Conservation (phyloP, 495 filamentous ascomycete genomes). For the Talaromyces stipitatus region DNA sequence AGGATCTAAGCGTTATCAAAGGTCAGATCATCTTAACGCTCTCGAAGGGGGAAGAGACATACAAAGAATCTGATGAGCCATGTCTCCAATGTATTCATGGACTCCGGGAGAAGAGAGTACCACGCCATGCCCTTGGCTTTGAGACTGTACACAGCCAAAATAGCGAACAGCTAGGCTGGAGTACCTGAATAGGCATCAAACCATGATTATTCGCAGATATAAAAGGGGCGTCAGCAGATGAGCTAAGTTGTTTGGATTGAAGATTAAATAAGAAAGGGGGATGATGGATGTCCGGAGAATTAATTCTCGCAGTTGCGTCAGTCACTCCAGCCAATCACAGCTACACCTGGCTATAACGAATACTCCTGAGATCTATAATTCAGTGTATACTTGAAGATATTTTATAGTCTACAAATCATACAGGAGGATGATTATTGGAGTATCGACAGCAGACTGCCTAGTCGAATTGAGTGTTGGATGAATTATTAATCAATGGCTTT, state of each 20-base stretch:
- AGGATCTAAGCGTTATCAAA: constrained; percentile 40
- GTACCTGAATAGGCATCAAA: not conserved
- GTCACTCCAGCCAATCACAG: not conserved
- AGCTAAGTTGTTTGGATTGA: not conserved
- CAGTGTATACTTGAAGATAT: no score
- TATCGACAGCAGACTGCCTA: no score
- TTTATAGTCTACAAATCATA: no score
- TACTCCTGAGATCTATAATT: no score
- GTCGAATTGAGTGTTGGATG: no score
- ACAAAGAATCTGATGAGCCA: constrained; percentile 62
- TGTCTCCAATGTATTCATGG: constrained; percentile 49
- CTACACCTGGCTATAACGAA: no score
- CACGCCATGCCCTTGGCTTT: constrained; percentile 42
- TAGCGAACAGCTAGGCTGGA: not conserved
- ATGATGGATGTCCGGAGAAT: not conserved
- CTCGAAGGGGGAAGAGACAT: constrained; percentile 14
- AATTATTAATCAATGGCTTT: not conserved
- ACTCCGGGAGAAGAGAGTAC: constrained; percentile 56
- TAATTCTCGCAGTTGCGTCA: not conserved
- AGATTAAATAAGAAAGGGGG: not conserved
- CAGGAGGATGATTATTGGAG: no score
- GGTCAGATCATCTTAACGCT: not conserved
- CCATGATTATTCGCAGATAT: not conserved
- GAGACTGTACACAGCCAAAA: not conserved
- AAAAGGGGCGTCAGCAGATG: not conserved